These are phyloP conservation scores for Obelidium mucronatum DNA, from an alignment of 192 early-diverging fungal genomes.

Conservation along the genomic window DNA sequence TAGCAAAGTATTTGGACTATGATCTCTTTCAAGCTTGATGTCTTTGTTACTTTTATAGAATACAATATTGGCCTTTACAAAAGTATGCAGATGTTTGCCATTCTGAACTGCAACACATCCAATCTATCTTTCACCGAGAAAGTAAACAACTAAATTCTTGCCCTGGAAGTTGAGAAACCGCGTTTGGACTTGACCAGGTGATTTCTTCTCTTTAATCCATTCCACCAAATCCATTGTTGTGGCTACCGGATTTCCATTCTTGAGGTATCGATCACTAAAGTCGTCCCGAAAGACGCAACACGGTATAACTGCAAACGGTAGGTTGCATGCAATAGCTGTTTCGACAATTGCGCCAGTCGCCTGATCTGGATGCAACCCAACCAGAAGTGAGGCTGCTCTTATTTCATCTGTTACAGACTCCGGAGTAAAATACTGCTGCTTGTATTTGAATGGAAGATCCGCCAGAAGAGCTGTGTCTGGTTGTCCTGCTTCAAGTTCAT, in stretches of 20 bases:
- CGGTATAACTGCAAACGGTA: slow-evolving; percentile 65
- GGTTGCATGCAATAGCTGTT: slow-evolving; percentile 47
- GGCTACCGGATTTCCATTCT: slow-evolving; percentile 15
- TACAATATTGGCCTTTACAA: no score
- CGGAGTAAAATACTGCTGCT: slow-evolving; percentile 38
- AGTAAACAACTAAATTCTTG: slow-evolving; percentile 26
- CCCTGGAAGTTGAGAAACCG: slow-evolving; percentile 28
- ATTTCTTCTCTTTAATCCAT: slow-evolving; percentile 29
- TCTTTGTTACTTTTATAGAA: no score
- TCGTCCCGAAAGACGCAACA: slow-evolving; percentile 67
- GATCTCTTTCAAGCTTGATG: no score
- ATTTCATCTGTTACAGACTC: slow-evolving; percentile 34
- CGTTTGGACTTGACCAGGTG: not conserved
- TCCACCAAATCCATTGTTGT: slow-evolving; percentile 26
- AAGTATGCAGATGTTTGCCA: no score
- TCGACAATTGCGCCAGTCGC: slow-evolving; percentile 69
- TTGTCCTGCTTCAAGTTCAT: not conserved
- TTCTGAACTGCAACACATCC: no score
- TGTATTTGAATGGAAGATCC: slow-evolving; percentile 25
- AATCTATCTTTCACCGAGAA: no score
- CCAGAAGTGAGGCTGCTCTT: slow-evolving; percentile 48
- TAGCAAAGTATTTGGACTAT: not conserved
- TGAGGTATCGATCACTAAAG: slow-evolving; percentile 51
- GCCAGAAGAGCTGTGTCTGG: not conserved
- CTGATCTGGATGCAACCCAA: slow-evolving; percentile 67